Conservation (phyloP, 2,329 filamentous ascomycete genomes). For the Tolypocladium sp. region DNA sequence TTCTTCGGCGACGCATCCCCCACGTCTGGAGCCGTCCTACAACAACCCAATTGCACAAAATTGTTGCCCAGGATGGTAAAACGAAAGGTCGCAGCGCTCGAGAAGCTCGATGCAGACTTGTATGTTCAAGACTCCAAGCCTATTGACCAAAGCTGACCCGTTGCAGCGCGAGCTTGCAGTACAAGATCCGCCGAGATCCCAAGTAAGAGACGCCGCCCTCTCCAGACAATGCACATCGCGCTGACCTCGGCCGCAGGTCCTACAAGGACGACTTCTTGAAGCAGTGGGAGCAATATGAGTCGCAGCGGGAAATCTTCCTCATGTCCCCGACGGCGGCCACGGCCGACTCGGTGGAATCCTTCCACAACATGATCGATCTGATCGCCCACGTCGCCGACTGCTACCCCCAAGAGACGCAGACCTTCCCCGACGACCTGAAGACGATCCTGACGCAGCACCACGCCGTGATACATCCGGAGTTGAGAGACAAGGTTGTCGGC, state of each 20-base stretch:
- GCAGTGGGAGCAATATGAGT: constrained; percentile 87
- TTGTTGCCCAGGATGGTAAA: constrained; percentile 55
- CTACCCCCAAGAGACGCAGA: constrained; percentile 70
- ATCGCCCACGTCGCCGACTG: constrained; percentile 90
- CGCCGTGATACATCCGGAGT: constrained; percentile 68
- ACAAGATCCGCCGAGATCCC: constrained; percentile 84
- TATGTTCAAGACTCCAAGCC: constrained; percentile 24
- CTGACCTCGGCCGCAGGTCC: constrained; percentile 41
- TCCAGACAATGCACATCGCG: neutral
- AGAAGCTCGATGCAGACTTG: constrained; percentile 91
- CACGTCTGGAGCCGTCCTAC: neutral
- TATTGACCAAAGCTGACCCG: constrained; percentile 15
- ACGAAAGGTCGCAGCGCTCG: constrained; percentile 81
- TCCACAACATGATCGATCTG: constrained; percentile 88
- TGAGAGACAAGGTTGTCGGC: constrained; percentile 90
- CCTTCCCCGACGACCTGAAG: constrained; percentile 74
- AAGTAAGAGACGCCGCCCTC: constrained; percentile 38
- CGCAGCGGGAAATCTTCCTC: constrained; percentile 85
- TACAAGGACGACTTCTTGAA: constrained; percentile 84
- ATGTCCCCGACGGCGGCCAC: constrained; percentile 71
- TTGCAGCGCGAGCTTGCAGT: constrained; percentile 70
- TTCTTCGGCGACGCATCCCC: neutral
- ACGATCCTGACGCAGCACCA: constrained; percentile 76
- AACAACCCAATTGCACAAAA: neutral
- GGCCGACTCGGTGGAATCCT: constrained; percentile 68